These are phyloP conservation scores for Strobilomyces dryophilus DNA, from an alignment of 768 basidiomycete genomes.

Conservation along the genomic window DNA sequence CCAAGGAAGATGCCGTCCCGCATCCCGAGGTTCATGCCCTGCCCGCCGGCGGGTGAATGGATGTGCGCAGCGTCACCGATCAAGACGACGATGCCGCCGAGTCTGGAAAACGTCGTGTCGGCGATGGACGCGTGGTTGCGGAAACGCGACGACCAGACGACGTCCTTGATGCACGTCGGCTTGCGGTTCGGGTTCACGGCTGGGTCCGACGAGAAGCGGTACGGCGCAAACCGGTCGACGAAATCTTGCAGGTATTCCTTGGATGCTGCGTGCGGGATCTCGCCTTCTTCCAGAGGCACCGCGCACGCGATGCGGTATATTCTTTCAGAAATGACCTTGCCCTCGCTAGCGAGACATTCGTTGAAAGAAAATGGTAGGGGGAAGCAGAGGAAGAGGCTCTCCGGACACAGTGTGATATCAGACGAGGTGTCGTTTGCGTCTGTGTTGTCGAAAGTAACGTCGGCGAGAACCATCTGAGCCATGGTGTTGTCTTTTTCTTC, in stretches of 20 bases:
- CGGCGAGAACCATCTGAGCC: slow-evolving; percentile 43
- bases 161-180: slow-evolving; percentile 32
- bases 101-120: slow-evolving; percentile 33
- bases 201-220: slow-evolving; percentile 31
- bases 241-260: slow-evolving; percentile 42
- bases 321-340: slow-evolving; percentile 6
- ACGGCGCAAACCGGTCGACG: slow-evolving; percentile 39
- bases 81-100: slow-evolving; percentile 28
- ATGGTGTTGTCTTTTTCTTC: slow-evolving; percentile 27
- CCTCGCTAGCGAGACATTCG: slow-evolving; percentile 11
- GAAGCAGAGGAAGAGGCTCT: slow-evolving; percentile 33
- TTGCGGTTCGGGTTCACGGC: slow-evolving; percentile 27
- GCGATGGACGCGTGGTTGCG: slow-evolving; percentile 41
- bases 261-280: slow-evolving; percentile 36
- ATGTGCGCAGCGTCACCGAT: slow-evolving; percentile 51
- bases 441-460: slow-evolving; percentile 34
- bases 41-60: slow-evolving; percentile 52
- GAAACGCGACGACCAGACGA: slow-evolving; percentile 46
- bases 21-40: slow-evolving; percentile 59
- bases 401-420: slow-evolving; percentile 23
- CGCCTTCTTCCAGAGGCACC: slow-evolving; percentile 33
- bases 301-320: slow-evolving; percentile 41
- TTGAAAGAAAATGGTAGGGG: slow-evolving; percentile 34
- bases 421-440: slow-evolving; percentile 2
- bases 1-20: slow-evolving; percentile 48